These are phyloP conservation scores for Bocquillonia castaneifolia DNA, from an alignment of 441 rosid genomes.

Conservation along the genomic window DNA sequence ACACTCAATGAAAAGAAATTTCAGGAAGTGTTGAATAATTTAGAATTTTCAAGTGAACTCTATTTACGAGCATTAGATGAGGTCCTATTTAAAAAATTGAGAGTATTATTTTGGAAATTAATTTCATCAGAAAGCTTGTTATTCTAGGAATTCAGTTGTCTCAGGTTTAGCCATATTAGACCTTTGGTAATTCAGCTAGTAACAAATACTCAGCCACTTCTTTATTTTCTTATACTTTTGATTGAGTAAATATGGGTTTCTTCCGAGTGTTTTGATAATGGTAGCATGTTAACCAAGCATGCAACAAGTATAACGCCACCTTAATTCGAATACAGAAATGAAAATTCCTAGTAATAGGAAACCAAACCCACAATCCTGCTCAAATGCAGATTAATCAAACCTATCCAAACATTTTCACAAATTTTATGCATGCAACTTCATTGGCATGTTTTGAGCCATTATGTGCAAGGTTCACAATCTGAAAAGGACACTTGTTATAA, in stretches of 20 bases:
- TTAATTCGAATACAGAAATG: neutral
- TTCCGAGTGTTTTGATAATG: neutral
- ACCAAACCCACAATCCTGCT: neutral
- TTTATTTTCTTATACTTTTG: neutral
- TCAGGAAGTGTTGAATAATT: neutral
- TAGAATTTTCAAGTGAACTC: too few species aligned
- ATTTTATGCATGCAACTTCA: neutral
- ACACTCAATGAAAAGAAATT: neutral
- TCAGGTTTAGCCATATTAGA: too few species aligned
- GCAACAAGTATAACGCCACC: too few species aligned
- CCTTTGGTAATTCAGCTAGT: too few species aligned
- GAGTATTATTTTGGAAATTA: neutral
- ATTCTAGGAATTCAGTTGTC: neutral
- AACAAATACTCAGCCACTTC: too few species aligned
- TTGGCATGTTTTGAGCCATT: neutral
- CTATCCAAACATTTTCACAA: neutral
- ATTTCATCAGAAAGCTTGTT: neutral
- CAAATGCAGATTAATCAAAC: neutral
- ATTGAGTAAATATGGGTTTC: neutral
- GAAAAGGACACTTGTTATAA: neutral
- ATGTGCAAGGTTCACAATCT: neutral
- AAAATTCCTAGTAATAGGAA: conserved; percentile 1
- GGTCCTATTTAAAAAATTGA: too few species aligned
- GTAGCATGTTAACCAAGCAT: neutral
- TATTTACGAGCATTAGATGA: too few species aligned